These are phyloP conservation scores for Wickerhamomyces sp. DNA, from an alignment of 1,139 yeast species.

Conservation along the genomic window DNA sequence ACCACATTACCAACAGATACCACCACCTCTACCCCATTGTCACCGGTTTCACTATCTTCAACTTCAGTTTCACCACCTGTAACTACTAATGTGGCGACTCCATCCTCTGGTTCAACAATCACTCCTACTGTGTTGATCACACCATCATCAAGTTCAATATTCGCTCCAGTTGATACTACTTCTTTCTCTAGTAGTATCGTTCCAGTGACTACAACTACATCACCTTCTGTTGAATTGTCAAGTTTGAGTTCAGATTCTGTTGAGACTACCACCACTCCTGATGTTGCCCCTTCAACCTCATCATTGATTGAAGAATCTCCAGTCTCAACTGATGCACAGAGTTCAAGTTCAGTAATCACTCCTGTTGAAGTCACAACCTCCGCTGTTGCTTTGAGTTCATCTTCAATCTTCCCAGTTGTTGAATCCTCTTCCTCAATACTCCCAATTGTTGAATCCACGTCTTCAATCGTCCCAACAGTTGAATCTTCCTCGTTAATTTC, in stretches of 20 bases:
- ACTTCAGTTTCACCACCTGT: not conserved
- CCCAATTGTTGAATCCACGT: not conserved
- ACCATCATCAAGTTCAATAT: constrained; percentile 1
- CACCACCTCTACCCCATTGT: not conserved
- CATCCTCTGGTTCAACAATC: constrained; percentile 1
- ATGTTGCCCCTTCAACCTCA: not conserved
- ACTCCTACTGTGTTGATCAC: not conserved
- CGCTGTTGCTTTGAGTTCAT: not conserved
- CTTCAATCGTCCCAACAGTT: not conserved
- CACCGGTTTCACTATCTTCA: too few relatives aligned
- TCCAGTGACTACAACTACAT: constrained; percentile 1
- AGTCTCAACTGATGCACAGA: too few relatives aligned
- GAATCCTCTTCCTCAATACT: not conserved
- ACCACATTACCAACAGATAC: not conserved
- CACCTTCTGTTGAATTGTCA: not conserved
- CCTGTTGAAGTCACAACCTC: not conserved
- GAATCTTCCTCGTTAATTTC: not conserved
- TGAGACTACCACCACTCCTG: not conserved
- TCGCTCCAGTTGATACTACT: not conserved
- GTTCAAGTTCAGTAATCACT: not conserved
- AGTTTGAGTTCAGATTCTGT: not conserved
- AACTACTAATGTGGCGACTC: not conserved
- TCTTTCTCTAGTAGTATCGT: not conserved
- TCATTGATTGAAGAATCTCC: not conserved
- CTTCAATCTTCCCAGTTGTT: constrained; percentile 2